Base-by-base conservation (phyloP, 768 basidiomycete species). In the Tylopilus sp. region DNA sequence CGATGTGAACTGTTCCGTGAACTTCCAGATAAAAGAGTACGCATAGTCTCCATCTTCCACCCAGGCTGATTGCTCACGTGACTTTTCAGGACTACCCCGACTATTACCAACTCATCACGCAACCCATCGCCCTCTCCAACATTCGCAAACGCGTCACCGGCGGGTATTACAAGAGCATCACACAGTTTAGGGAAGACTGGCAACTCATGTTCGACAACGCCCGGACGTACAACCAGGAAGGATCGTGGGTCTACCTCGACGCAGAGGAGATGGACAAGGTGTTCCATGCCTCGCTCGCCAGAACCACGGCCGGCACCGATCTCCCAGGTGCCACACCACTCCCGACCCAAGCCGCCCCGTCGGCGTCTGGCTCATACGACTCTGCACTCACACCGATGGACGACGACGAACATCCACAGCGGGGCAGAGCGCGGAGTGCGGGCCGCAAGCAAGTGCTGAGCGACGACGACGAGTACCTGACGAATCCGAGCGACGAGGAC, bases 181-280 rank as follows among this genome's bases (percentile, higher is more conserved):
- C 79, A 30, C 75, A 80, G 52, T 93, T 85, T 73, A 76, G 81
- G 52, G 81, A 83, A 42, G 92, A 96, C 69, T 92, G 87, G 84
- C 80, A 80, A 59, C 79, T 93, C 51, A 94, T 99, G 88, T 98
- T 95, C 71, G 80, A 83, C 69, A 98, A 98, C 63, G 95, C 96
- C 6, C 81, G 89, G 62, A 89, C 84, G 40, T 98, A 92, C 77
- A 98, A 98, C 68, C 86, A 89, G 69, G 92, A 96, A 71, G 92
- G 89, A 2, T 95, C 92, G 0, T 92, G 91, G 89, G 93, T 97
- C 33, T 96, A 94, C 71, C 78, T 89, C 55, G 92, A 96, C 56
- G 94, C 96, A 9, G 89, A 92, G 45, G 90, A 92, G 74, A 92
- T 95, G 89, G 89, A 96, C 72, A 89, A 88, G 65, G 85, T 86